phyloP scores from a whole-genome alignment of 371 early-diverging fungal genomes.

The Actinomortierella ambigua region DNA sequence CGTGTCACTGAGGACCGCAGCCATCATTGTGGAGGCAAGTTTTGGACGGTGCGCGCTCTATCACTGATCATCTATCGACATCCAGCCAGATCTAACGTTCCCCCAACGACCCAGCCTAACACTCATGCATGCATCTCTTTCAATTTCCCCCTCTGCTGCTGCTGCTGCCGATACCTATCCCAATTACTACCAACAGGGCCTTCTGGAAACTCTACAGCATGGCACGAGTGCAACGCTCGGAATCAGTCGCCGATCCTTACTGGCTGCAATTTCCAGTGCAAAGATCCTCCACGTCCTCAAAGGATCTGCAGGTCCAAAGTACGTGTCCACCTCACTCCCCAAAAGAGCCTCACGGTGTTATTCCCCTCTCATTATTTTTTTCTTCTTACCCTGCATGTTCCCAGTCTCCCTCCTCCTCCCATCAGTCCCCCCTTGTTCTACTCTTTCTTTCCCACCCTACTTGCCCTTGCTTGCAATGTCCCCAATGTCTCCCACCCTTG shows the following conservation, averaged over 20 bases:
- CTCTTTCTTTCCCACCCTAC: background rate
- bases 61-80: background rate
- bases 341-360: background rate
- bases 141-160: slow-evolving; percentile 50
- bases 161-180: slow-evolving; percentile 51
- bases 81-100: background rate
- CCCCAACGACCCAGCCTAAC: background rate
- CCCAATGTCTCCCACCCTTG: background rate
- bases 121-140: slow-evolving; percentile 46
- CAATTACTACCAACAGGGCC: slow-evolving; percentile 51
- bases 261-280: slow-evolving; percentile 62
- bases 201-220: slow-evolving; percentile 66
- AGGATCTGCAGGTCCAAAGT: slow-evolving; percentile 35
- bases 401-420: background rate
- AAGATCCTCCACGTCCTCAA: slow-evolving; percentile 56
- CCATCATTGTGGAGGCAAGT: slow-evolving; percentile 48
- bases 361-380: background rate
- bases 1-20: slow-evolving; percentile 41
- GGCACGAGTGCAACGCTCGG: slow-evolving; percentile 65
- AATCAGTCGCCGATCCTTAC: slow-evolving; percentile 58
- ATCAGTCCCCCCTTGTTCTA: too few species aligned
- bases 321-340: slow-evolving; percentile 6
- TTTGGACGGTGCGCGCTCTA: background rate
- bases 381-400: slow-evolving; percentile 1
- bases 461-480: background rate